Conservation (phyloP, 805 yeast genomes). For the Spencermartinsiella europaea region DNA sequence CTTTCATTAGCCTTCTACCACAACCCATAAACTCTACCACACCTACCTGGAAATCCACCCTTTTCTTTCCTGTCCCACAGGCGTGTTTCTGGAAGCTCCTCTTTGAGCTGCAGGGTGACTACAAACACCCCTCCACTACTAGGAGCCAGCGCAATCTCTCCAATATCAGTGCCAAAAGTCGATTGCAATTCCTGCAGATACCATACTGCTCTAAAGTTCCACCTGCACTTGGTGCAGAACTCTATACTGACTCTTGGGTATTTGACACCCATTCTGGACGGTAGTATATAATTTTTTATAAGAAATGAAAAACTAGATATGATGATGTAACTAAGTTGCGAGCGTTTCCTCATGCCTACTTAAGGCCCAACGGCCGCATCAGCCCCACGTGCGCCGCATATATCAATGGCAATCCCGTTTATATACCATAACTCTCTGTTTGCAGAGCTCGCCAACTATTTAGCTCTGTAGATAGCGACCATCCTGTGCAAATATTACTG, state of each 20-base stretch:
- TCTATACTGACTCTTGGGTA: slow-evolving; percentile 61
- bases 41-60: slow-evolving; percentile 65
- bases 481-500: too few relatives aligned
- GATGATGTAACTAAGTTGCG: not conserved
- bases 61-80: slow-evolving; percentile 58
- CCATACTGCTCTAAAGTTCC: slow-evolving; percentile 89
- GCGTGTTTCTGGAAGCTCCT: slow-evolving; percentile 29
- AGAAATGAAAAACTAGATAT: not conserved
- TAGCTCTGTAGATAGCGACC: too few relatives aligned
- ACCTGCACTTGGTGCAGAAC: slow-evolving; percentile 79
- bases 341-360: too few relatives aligned
- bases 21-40: not conserved
- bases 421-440: too few relatives aligned
- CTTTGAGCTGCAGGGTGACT: slow-evolving; percentile 44
- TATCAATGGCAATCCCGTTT: too few relatives aligned
- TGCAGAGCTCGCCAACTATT: too few relatives aligned
- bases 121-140: slow-evolving; percentile 52
- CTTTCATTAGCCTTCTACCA: too few relatives aligned
- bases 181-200: slow-evolving; percentile 78
- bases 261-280: not conserved
- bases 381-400: too few relatives aligned
- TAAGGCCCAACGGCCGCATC: too few relatives aligned
- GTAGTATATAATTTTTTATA: too few relatives aligned
- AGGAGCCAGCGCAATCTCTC: slow-evolving; percentile 51
- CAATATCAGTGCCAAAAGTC: slow-evolving; percentile 59